These are phyloP conservation scores for Solanum lycopersicoides DNA, from an alignment of 257 asterid species.

Conservation along the genomic window DNA sequence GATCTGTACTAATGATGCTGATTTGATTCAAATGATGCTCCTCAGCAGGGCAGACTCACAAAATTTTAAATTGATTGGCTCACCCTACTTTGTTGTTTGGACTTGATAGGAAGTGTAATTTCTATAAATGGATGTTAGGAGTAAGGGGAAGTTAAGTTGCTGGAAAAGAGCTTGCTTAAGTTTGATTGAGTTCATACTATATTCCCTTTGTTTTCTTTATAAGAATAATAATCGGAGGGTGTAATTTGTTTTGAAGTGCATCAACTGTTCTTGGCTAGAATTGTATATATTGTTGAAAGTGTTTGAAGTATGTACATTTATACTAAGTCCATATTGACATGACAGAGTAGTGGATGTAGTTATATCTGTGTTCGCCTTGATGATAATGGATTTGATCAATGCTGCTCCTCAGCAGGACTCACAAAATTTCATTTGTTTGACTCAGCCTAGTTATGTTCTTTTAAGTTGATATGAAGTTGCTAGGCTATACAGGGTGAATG, in stretches of 20 bases:
- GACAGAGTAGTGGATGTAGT: background rate
- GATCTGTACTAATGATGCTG: background rate
- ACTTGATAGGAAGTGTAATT: background rate
- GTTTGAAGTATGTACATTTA: background rate
- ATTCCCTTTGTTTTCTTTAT: background rate
- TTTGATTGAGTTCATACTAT: background rate
- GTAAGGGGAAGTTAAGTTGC: background rate
- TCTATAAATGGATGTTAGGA: background rate
- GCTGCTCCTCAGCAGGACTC: too few relatives aligned
- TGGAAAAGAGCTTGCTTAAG: background rate
- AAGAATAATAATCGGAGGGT: background rate
- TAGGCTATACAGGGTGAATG: background rate
- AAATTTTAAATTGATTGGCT: background rate
- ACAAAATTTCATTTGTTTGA: background rate
- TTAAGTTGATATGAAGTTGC: background rate
- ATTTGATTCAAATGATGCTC: background rate
- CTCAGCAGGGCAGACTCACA: rapidly evolving
- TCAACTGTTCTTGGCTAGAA: background rate
- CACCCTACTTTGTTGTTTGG: background rate
- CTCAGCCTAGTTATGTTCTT: background rate
- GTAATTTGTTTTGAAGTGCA: background rate
- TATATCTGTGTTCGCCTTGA: background rate
- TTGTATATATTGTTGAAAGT: background rate
- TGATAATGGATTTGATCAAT: background rate
- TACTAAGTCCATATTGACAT: background rate